These are phyloP conservation scores for Deuterostichococcus epilithicus DNA, from an alignment of 139 green algal species.

Conservation along the genomic window DNA sequence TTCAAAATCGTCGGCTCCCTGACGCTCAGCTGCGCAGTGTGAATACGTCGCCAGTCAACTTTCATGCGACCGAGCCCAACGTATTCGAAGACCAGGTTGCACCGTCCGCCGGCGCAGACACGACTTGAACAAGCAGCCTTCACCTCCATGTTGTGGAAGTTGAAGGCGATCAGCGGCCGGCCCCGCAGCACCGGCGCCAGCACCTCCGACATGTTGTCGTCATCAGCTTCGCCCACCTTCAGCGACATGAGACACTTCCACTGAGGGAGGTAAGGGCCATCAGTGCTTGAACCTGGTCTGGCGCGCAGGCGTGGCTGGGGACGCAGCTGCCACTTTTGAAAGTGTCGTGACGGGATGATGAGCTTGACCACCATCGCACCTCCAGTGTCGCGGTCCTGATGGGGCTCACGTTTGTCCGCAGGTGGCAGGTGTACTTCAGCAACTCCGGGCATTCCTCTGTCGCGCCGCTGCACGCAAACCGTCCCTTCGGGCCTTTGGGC, in stretches of 20 bases:
- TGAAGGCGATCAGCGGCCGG: constrained; percentile 44
- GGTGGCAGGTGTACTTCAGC: constrained; percentile 73
- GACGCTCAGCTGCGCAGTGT: neutral
- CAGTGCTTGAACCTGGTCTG: too few relatives aligned
- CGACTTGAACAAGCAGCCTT: neutral
- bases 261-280: too few relatives aligned
- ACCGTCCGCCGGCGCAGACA: too few relatives aligned
- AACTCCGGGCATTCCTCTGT: constrained; percentile 65
- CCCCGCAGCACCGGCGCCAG: constrained; percentile 49
- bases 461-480: constrained; percentile 47
- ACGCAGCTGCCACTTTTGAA: too few relatives aligned
- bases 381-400: constrained; percentile 22
- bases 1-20: neutral
- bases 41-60: too few relatives aligned
- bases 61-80: too few relatives aligned
- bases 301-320: too few relatives aligned
- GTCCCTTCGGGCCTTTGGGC: too few relatives aligned
- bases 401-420: constrained; percentile 61
- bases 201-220: constrained; percentile 24
- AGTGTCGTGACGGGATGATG: too few relatives aligned
- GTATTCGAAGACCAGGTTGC: too few relatives aligned
- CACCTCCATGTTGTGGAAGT: constrained; percentile 64
- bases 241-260: too few relatives aligned
- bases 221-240: neutral
- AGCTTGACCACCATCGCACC: too few relatives aligned